Base-by-base conservation (phyloP, 768 basidiomycete genomes). In the Rhodosporidiobolus sp. region DNA sequence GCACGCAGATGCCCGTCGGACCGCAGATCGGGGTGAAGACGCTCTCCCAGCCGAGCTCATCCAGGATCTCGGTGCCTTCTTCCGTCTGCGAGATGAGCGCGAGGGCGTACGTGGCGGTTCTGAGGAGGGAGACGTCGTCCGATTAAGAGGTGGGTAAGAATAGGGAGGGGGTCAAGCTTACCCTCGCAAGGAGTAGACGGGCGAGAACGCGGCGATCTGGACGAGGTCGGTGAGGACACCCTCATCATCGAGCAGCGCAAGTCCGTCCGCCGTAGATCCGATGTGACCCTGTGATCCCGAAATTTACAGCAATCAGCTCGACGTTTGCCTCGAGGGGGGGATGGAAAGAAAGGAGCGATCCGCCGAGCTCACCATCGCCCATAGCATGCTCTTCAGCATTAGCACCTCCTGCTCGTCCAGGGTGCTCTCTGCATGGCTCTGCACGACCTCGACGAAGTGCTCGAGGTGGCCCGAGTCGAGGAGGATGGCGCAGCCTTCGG, bases 231-330 rank as follows among this genome's bases (percentile, higher is more conserved):
- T 90, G 53, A 98, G 89, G 67, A 98, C 88, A 76, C 94, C 94
- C 79, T 96, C 92, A 72, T 95, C 94, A 78, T 98, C 95, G 45
- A 98, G 85, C 80, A 99, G 94, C 1, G 88, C 89, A n/a, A 98
- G 85, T 0, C 96, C 96, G 14, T 92, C 88, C 76, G 7, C 32
- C 10, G 61, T 46, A 20, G 74, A 61, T 12, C 74, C 74, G 53
- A 70, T 58, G 38, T 76, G 70, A 0, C 96, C 96, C 95, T 98
- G 75, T 22, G 19, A 3, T 24, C 28, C 11, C 35, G 46, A 35
- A 26, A 24, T 6, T 6, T 20, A 11, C 22, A 30, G 19, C 4
- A 8, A 17, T 71, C 64, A 63, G 57, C 4, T 35, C 30, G 8
- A 4, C 28, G 8, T 4, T n/a, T 28, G 2, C 24, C 32, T 34